Conservation (phyloP, 2,329 filamentous ascomycete species). For the Celoporthe dispersa region DNA sequence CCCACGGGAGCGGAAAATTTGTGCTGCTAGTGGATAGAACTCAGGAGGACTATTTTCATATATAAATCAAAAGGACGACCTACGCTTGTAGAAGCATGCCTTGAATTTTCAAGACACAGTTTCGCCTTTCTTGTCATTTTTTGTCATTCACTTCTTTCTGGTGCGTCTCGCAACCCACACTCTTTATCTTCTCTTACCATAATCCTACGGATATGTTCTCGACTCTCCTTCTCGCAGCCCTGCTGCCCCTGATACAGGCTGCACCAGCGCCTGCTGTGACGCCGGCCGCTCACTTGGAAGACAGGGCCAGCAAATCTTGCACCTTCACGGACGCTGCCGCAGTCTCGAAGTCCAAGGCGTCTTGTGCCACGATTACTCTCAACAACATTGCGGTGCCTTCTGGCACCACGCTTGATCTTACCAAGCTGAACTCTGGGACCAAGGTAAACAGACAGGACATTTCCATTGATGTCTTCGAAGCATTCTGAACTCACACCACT, state of each 20-base stretch:
- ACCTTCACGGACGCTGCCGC: conserved; percentile 29
- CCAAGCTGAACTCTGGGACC: conserved; percentile 42
- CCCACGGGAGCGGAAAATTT: neutral
- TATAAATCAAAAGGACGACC: neutral
- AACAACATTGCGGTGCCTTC: conserved; percentile 42
- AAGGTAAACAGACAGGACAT: conserved; percentile 30
- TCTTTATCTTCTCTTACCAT: neutral
- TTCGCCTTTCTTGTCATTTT: neutral
- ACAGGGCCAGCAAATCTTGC: conserved; percentile 25
- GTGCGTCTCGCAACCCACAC: neutral
- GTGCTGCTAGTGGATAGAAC: neutral
- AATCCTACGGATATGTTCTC: conserved; percentile 11
- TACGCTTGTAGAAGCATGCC: neutral
- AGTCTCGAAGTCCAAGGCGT: conserved; percentile 31
- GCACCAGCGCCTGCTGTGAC: conserved; percentile 17
- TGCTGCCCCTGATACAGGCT: conserved; percentile 20
- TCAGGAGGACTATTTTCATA: neutral
- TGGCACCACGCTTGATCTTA: conserved; percentile 44
- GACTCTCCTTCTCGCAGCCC: conserved; percentile 15
- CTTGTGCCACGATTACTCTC: conserved; percentile 44
- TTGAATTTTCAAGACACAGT: neutral
- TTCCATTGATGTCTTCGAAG: neutral
- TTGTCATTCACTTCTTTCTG: neutral
- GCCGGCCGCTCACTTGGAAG: conserved; percentile 2
- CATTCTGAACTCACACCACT: neutral